Evolutionary conservation across 371 early-diverging fungal genomes (phyloP).

Genomic region (Lichtheimia ornata): DNA sequence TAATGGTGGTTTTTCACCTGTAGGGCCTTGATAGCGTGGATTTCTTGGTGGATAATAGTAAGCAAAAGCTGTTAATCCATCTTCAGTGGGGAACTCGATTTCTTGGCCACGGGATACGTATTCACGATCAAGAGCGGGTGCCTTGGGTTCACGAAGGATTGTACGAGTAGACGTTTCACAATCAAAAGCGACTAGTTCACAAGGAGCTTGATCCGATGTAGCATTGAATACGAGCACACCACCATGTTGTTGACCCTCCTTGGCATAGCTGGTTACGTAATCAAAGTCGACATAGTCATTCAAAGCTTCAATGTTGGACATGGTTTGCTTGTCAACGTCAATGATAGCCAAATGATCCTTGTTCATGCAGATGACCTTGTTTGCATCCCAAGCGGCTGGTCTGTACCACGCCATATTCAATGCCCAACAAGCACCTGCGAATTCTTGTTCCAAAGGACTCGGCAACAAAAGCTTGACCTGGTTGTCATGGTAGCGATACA

Average conservation of each 20-base stretch:
- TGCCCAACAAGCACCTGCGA: conserved; percentile 53
- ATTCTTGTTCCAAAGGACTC: conserved; percentile 56
- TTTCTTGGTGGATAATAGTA: conserved; percentile 72
- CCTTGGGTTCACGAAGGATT: conserved; percentile 18
- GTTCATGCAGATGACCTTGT: conserved; percentile 42
- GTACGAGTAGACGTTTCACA: conserved; percentile 10
- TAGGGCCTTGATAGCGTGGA: conserved; percentile 50
- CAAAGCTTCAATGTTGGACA: conserved; percentile 37
- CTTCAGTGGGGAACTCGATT: conserved; percentile 64
- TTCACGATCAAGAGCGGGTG: conserved; percentile 30
- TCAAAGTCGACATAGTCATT: conserved; percentile 35
- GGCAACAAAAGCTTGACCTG: conserved; percentile 43
- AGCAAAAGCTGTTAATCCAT: conserved; percentile 51
- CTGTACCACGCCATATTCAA: conserved; percentile 37
- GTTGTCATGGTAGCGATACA: conserved; percentile 49
- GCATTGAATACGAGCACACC: conserved; percentile 37
- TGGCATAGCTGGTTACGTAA: conserved; percentile 29
- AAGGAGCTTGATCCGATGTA: conserved; percentile 26
- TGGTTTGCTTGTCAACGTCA: conserved; percentile 46
- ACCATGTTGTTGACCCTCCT: conserved; percentile 29
- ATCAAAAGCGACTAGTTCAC: conserved; percentile 25
- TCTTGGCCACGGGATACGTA: conserved; percentile 67
- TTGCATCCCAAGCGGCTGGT: conserved; percentile 45
- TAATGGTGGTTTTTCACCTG: conserved; percentile 65
- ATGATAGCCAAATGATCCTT: conserved; percentile 48